These are phyloP conservation scores for Solanum piurae DNA, from an alignment of 257 asterid genomes.

Conservation along the genomic window DNA sequence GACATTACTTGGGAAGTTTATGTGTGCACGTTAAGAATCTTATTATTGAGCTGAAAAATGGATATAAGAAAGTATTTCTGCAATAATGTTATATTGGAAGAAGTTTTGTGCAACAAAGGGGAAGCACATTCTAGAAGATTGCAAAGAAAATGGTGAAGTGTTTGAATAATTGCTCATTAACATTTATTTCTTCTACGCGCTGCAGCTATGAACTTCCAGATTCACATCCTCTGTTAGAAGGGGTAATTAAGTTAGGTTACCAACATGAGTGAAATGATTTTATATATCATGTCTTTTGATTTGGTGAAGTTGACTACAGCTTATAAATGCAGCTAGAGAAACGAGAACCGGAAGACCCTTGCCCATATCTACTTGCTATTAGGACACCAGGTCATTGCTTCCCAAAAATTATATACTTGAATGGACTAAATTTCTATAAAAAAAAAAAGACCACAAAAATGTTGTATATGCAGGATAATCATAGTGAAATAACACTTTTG, in stretches of 20 bases:
- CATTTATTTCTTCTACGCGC: not conserved
- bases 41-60: not conserved
- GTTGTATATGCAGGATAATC: not conserved
- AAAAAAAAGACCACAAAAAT: not conserved
- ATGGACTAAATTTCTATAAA: not conserved
- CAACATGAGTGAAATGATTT: not conserved
- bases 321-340: conserved; percentile 13
- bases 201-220: conserved; percentile 25
- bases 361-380: conserved; percentile 20
- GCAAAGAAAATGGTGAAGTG: not conserved
- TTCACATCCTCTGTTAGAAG: conserved; percentile 8
- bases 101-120: not conserved
- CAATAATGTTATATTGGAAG: not conserved
- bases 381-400: conserved; percentile 15
- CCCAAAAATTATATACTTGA: not conserved
- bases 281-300: not conserved
- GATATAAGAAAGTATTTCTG: not conserved
- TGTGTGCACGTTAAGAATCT: not conserved
- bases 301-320: not conserved
- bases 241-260: conserved; percentile 2
- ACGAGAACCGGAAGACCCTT: conserved; percentile 7
- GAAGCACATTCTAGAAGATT: not conserved
- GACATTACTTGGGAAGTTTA: not conserved
- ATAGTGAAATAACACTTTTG: not conserved
- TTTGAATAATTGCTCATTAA: not conserved